Evolutionary conservation across 2,329 filamentous ascomycete species (phyloP), one percentile per base, ranked within the genome.

Genomic region (Verticillium nonalfalfae): DNA sequence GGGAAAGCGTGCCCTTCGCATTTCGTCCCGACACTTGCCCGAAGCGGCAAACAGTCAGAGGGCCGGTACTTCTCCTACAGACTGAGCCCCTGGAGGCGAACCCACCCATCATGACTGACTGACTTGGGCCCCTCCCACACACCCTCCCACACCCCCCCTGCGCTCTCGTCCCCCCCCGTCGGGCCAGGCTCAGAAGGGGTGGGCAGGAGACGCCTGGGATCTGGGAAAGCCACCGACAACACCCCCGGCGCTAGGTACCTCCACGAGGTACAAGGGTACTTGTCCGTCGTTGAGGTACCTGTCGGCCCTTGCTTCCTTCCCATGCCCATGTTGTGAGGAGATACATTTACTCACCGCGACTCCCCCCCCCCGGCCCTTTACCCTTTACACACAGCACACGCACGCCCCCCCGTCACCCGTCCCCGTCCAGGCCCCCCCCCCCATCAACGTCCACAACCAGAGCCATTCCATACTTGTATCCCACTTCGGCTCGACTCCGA

Each of bases 291-390:
- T 33, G 26, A 58, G 13, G 52, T 56, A 40, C 39, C 56, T n/a
- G 21, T 40, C 58, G 59, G 55, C 62, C 64, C 64, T 63, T 59
- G 59, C 60, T 62, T 60, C 33, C 59, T 52, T 60, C 54, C 58
- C 58, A 45, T 45, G 52, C 39, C 55, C 58, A 61, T 62, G 60
- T 60, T 62, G 34, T 59, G 58, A 50, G 40, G 38, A 40, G 38
- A 21, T 50, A 50, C n/a, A 50, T 50, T 50, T 50, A 57, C 62
- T 62, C 63, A 62, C 63, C 60, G 62, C 63, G 60, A 63, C 59
- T 65, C 63, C 57, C 58, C 60, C 57, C 26, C n/a, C n/a, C n/a
- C n/a, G 18, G 18, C 45, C 39, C 56, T 33, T 15, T 9, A 56
- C 59, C 21, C 38, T 26, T 26, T 26, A 26, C 26, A 26, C 26